Base-by-base conservation (phyloP, 768 basidiomycete genomes). In the Kwoniella europaea region DNA sequence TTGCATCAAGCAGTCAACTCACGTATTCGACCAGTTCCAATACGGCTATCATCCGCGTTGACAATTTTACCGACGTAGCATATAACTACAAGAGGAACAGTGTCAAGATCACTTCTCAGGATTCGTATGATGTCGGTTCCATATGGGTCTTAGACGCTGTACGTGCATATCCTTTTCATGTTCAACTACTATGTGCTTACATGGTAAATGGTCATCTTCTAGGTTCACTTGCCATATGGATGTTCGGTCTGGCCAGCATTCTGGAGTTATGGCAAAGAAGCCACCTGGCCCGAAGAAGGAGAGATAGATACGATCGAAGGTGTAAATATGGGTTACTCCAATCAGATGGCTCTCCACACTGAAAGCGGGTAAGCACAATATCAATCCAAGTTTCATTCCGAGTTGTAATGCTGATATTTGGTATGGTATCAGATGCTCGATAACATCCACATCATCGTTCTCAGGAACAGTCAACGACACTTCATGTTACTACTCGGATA, bases 261-360 rank as follows among this genome's bases (percentile, higher is more conserved):
- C 43, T 81, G 79, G 78, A 74, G 75, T 2, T 54, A 53, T 44
- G 20, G 63, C 73, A 61, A 79, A 74, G 79, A 66, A 56, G 29
- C 67, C 16, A 69, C 69, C 44, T 74, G 77, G 79, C 76, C 75
- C 22, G 24, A 55, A 56, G 67, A 69, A 2, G 79, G 79, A 7
- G 90, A 91, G 78, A 90, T 91, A 71, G 93, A 94, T 81, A 91
- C 90, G 7, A 88, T 94, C 69, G 92, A 94, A 82, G 91, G 89
- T 35, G 89, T 93, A 71, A 94, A 94, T 83, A 80, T 87, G 59
- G 87, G 87, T 53, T 85, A 85, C 3, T 84, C 85, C 64, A 91
- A 90, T 71, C 90, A 91, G 78, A 89, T 91, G 86, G 86, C 92
- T 0, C 84, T 93, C 13, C 92, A 93, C 80, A 91, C 91, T 0